Conservation (phyloP, 2,329 filamentous ascomycete species). For the Colletotrichum spaethianum region DNA sequence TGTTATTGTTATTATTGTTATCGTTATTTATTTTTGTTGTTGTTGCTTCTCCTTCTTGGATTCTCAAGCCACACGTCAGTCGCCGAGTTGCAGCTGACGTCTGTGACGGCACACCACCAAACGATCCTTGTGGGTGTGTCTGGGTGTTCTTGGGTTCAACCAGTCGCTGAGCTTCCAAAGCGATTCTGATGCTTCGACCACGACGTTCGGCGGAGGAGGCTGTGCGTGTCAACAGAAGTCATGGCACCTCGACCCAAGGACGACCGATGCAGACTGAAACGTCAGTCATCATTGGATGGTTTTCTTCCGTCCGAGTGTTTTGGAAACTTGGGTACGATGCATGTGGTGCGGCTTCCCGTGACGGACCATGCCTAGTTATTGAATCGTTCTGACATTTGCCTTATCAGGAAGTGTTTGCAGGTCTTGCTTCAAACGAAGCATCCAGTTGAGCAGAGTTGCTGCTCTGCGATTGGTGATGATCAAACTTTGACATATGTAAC, state of each 20-base stretch:
- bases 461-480: slow-evolving; percentile 42
- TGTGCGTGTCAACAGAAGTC: slow-evolving; percentile 36
- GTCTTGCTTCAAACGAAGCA: slow-evolving; percentile 38
- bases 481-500: slow-evolving; percentile 42
- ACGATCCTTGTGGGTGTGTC: slow-evolving; percentile 21
- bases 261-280: slow-evolving; percentile 40
- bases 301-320: slow-evolving; percentile 38
- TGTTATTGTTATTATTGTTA: not conserved
- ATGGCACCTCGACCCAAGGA: slow-evolving; percentile 28
- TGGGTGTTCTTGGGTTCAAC: slow-evolving; percentile 22
- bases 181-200: slow-evolving; percentile 24
- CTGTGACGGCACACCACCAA: slow-evolving; percentile 37
- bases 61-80: slow-evolving; percentile 25
- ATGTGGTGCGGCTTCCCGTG: slow-evolving; percentile 20
- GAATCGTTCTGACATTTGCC: slow-evolving; percentile 38
- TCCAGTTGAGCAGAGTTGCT: slow-evolving; percentile 34
- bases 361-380: slow-evolving; percentile 30
- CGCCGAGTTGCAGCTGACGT: slow-evolving; percentile 35
- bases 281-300: slow-evolving; percentile 34
- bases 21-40: not conserved
- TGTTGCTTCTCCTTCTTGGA: not conserved
- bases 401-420: slow-evolving; percentile 41
- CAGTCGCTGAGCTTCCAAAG: slow-evolving; percentile 27
- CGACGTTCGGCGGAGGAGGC: slow-evolving; percentile 25
- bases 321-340: slow-evolving; percentile 34